These are phyloP conservation scores for Ceratobasidium sp. DNA, from an alignment of 1,284 basidiomycete genomes.

Conservation along the genomic window DNA sequence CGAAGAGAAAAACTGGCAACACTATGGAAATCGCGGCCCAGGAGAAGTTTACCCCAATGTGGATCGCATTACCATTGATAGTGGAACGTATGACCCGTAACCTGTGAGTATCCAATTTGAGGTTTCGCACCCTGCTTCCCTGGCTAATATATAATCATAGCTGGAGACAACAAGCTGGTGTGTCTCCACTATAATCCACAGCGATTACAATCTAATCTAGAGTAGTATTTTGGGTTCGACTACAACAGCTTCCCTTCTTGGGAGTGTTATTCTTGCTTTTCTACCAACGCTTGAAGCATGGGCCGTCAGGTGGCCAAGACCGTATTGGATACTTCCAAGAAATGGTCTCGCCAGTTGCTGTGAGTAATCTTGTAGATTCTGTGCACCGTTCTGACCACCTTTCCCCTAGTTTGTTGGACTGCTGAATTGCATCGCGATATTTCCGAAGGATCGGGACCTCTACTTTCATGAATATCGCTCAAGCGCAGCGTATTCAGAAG, in stretches of 20 bases:
- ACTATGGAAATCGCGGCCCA: slow-evolving; percentile 14
- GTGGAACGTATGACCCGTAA: slow-evolving; percentile 56
- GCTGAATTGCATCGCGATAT: slow-evolving; percentile 58
- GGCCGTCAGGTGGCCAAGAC: slow-evolving; percentile 57
- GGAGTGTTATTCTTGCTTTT: slow-evolving; percentile 57
- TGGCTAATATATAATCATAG: slow-evolving; percentile 10
- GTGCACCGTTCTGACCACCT: slow-evolving; percentile 1
- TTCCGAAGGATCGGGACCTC: slow-evolving; percentile 57
- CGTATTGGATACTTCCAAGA: slow-evolving; percentile 56
- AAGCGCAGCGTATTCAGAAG: slow-evolving; percentile 56
- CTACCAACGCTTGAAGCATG: slow-evolving; percentile 56
- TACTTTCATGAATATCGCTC: slow-evolving; percentile 58
- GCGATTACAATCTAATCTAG: not conserved
- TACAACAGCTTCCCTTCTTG: slow-evolving; percentile 56
- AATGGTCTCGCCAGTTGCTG: slow-evolving; percentile 47
- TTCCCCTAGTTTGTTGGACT: slow-evolving; percentile 55
- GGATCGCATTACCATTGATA: slow-evolving; percentile 56
- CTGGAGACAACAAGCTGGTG: slow-evolving; percentile 53
- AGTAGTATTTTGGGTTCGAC: slow-evolving; percentile 56
- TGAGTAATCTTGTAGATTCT: slow-evolving; percentile 38
- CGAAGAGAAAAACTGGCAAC: slow-evolving; percentile 1
- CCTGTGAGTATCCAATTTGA: slow-evolving; percentile 50
- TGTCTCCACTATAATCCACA: slow-evolving; percentile 39
- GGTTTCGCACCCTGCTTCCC: not conserved
- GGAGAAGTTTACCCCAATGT: slow-evolving; percentile 53